Evolutionary conservation across 495 filamentous ascomycete species (phyloP).

Genomic region (Aspergillus panamensis): DNA sequence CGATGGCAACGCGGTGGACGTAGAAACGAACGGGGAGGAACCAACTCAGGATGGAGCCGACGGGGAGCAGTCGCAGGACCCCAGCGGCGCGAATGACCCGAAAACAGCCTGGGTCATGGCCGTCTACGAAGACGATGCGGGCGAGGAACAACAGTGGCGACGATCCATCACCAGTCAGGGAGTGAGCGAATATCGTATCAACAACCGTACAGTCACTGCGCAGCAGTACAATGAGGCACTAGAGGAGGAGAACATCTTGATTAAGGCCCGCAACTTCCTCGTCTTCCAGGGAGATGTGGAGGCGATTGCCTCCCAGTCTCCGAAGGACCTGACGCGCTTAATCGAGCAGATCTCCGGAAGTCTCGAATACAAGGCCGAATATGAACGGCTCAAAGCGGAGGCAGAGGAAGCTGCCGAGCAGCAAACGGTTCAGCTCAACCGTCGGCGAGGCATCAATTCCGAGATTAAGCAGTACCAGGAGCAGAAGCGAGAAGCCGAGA

Average conservation of each 20-base stretch:
- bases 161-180: constrained; percentile 85
- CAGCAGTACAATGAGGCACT: constrained; percentile 91
- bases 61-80: constrained; percentile 47
- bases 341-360: constrained; percentile 98
- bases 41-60: constrained; percentile 34
- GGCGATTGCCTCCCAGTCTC: constrained; percentile 91
- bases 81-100: constrained; percentile 65
- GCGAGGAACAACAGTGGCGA: constrained; percentile 94
- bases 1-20: constrained; percentile 67
- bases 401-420: constrained; percentile 84
- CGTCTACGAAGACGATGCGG: constrained; percentile 96
- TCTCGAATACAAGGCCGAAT: constrained; percentile 92
- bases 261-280: constrained; percentile 96
- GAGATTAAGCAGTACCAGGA: constrained; percentile 97
- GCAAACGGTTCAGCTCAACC: constrained; percentile 78
- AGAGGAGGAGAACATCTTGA: constrained; percentile 92
- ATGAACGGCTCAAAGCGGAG: constrained; percentile 81
- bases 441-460: constrained; percentile 90
- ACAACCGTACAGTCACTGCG: constrained; percentile 82
- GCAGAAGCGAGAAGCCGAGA: constrained; percentile 94
- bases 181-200: constrained; percentile 93
- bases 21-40: constrained; percentile 49
- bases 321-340: constrained; percentile 86
- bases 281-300: constrained; percentile 99
- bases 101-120: constrained; percentile 98